A percentile compares a stretch with the other conserved stretches of the same genome.
Evolutionary conservation across 2,329 filamentous ascomycete genomes (phyloP).

Genomic region (Pseudogymnoascus pannorum): DNA sequence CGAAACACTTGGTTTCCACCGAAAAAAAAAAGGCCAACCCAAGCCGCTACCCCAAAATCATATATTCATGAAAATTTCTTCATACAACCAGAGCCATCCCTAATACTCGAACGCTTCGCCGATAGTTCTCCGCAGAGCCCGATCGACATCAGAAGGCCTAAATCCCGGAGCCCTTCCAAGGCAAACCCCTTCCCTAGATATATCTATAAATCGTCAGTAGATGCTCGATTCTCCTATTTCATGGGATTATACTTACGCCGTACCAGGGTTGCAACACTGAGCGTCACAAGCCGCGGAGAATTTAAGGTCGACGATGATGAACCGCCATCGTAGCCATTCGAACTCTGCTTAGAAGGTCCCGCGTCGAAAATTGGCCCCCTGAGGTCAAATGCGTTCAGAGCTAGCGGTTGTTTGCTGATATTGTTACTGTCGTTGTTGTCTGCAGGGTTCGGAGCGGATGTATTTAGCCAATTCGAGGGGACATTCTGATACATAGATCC

Average conservation of each 20-base stretch:
- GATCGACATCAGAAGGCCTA: constrained; percentile 27
- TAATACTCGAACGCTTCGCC: not conserved
- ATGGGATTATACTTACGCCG: constrained; percentile 23
- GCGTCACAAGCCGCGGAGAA: constrained; percentile 3
- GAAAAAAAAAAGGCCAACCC: not conserved
- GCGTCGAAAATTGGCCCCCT: not conserved
- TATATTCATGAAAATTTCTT: not conserved
- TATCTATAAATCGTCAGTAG: constrained; percentile 18
- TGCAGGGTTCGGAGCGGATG: not conserved
- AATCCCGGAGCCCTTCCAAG: constrained; percentile 28
- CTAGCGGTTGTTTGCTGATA: not conserved
- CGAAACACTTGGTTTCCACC: not conserved
- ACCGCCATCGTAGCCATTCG: not conserved
- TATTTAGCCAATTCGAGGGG: not conserved
- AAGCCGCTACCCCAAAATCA: not conserved
- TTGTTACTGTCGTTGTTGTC: not conserved
- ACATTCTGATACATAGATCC: not conserved
- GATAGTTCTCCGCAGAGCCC: constrained; percentile 21
- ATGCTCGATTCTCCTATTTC: not conserved
- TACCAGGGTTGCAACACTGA: constrained; percentile 25
- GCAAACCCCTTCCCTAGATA: constrained; percentile 24
- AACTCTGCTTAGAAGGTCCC: not conserved
- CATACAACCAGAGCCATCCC: not conserved
- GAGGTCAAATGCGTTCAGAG: not conserved
- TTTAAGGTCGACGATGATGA: not conserved